Base-by-base conservation (phyloP, 2,329 filamentous ascomycete genomes). In the Phaeosphaeriaceae sp. region DNA sequence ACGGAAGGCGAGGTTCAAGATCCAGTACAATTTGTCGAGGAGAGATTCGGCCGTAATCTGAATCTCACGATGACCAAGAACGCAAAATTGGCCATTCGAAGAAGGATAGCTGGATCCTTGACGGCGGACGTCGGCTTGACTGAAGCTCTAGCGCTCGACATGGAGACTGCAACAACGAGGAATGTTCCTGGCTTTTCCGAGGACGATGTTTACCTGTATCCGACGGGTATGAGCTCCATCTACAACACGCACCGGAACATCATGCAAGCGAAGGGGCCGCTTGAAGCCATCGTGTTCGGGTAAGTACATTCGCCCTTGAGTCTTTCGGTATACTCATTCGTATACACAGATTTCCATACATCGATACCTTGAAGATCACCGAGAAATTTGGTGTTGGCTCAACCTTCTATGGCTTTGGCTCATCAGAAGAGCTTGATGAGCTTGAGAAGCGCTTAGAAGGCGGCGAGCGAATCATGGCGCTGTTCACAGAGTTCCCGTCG, bases 401-500 rank as follows among this genome's bases (percentile, higher is more conserved):
- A 58, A 76, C 90, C 2, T 98, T 98, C 74, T 97, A 96, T 76
- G 94, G 94, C 2, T 86, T 90, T 68, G 92, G 90, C 0, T 91
- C 90, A 2, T 80, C 87, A 1, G 85, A 86, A 48, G 93, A 98
- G 57, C 80, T 99, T 0, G 91, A 97, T 71, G 89, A 96, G 58
- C 83, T 99, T 0, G 92, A 98, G 77, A 74, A 72, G 48, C 86
- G 89, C 2, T 81, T 98, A 7, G 79, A 86, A 63, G 76, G 76
- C 10, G 94, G 94, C 42, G 91, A 97, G 78, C 86, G 84, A 48
- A 94, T 90, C 72, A 84, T 97, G 5, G 91, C 87, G 0, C 83
- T 99, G 3, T 98, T 97, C 78, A 96, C 92, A 77, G 95, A 99
- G 75, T 97, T 98, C 63, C 95, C 95, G 0, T 90, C 92, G 33